These are phyloP conservation scores for Pseudonectria foliicola DNA, from an alignment of 2,329 filamentous ascomycete species.

Conservation along the genomic window DNA sequence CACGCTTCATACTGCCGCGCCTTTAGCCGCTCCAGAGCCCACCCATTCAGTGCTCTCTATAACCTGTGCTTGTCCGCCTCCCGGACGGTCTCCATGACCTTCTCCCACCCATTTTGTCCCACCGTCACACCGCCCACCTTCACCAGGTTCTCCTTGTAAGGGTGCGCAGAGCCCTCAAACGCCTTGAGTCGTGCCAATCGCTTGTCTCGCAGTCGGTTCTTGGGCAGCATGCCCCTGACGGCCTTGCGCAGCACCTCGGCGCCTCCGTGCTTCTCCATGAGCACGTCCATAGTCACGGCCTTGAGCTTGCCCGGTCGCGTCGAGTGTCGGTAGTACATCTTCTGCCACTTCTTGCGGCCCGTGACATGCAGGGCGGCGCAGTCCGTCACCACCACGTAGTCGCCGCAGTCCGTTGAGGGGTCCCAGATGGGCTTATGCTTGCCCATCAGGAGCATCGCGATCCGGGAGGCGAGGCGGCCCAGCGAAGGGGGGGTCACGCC, in stretches of 20 bases:
- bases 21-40: conserved; percentile 1
- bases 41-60: conserved; percentile 28
- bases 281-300: conserved; percentile 85
- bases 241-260: conserved; percentile 86
- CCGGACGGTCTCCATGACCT: conserved; percentile 43
- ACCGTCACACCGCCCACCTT: conserved; percentile 57
- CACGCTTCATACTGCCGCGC: conserved; percentile 11
- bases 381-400: conserved; percentile 93
- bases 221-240: conserved; percentile 94
- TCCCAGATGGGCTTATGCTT: conserved; percentile 99
- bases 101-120: conserved; percentile 46
- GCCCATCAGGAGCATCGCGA: conserved; percentile 86
- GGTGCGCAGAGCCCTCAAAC: conserved; percentile 88
- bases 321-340: conserved; percentile 92
- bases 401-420: conserved; percentile 95
- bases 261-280: conserved; percentile 92
- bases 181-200: conserved; percentile 84
- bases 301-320: conserved; percentile 83
- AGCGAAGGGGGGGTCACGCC: conserved; percentile 67
- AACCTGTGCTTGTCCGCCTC: conserved; percentile 42
- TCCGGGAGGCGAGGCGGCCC: conserved; percentile 80
- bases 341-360: conserved; percentile 87
- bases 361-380: conserved; percentile 83
- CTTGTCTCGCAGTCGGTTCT: conserved; percentile 87
- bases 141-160: conserved; percentile 83